Evolutionary conservation across 352 stramenopile genomes (phyloP).

Genomic region (Blastocystis sp.): DNA sequence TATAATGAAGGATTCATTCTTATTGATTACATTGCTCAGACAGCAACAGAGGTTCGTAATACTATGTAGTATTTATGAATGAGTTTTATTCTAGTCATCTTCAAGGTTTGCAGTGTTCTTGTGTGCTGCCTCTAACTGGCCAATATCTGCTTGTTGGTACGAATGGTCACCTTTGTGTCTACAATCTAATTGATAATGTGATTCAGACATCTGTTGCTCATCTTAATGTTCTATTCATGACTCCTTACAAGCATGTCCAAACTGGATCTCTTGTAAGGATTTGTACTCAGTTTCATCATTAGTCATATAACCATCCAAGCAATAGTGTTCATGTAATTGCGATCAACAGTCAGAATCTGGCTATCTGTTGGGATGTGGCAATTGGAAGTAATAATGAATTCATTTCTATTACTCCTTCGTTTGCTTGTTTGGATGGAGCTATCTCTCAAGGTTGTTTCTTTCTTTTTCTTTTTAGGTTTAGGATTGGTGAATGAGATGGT

Average conservation of each 20-base stretch:
- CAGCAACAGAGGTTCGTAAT: background rate
- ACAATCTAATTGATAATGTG: background rate
- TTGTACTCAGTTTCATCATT: background rate
- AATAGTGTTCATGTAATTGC: background rate
- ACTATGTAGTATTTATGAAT: background rate
- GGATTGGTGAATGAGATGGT: background rate
- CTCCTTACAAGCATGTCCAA: background rate
- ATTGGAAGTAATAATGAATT: slow-evolving; percentile 26
- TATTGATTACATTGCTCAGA: slow-evolving; percentile 59
- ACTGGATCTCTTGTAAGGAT: background rate
- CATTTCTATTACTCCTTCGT: background rate
- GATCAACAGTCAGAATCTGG: background rate
- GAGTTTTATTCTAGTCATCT: slow-evolving; percentile 9
- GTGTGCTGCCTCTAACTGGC: slow-evolving; percentile 2
- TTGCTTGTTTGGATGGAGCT: slow-evolving; percentile 5
- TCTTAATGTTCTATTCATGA: background rate
- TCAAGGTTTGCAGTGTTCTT: background rate
- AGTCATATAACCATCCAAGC: slow-evolving; percentile 1
- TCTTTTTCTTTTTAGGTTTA: background rate
- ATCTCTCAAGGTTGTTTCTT: background rate
- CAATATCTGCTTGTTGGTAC: slow-evolving; percentile 41
- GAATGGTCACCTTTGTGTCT: slow-evolving; percentile 33
- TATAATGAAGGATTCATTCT: slow-evolving; percentile 37
- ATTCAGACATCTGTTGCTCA: slow-evolving; percentile 11
- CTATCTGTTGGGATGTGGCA: slow-evolving; percentile 11